These are phyloP conservation scores for Penicillium sp. DNA, from an alignment of 2,329 filamentous ascomycete genomes.

Conservation along the genomic window DNA sequence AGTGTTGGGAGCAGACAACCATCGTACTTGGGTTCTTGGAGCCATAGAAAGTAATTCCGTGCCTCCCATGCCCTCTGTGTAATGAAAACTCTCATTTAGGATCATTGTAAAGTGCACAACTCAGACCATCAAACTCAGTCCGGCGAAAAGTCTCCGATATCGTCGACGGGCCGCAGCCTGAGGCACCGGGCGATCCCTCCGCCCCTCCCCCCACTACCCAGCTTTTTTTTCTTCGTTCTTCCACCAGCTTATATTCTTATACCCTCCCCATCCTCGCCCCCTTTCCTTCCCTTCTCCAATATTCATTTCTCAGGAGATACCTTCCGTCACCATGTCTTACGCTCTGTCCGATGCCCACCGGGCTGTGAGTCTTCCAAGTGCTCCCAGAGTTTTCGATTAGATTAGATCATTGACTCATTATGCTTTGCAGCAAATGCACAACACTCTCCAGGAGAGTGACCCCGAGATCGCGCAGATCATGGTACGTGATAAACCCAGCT, in stretches of 20 bases:
- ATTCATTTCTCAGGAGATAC: neutral
- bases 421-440: slow-evolving; percentile 81
- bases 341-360: slow-evolving; percentile 64
- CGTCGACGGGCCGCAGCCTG: slow-evolving; percentile 12
- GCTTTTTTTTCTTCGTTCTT: slow-evolving; percentile 11
- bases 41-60: too few relatives aligned
- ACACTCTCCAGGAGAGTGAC: slow-evolving; percentile 84
- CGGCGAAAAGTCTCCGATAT: slow-evolving; percentile 21
- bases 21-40: slow-evolving; percentile 5
- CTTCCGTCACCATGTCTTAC: slow-evolving; percentile 51
- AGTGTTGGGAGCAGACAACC: slow-evolving; percentile 1
- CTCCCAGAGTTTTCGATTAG: slow-evolving; percentile 4
- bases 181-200: slow-evolving; percentile 20
- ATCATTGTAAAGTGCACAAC: too few relatives aligned
- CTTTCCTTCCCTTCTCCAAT: slow-evolving; percentile 5
- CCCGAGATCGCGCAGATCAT: slow-evolving; percentile 95
- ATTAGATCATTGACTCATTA: slow-evolving; percentile 35
- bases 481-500: slow-evolving; percentile 56
- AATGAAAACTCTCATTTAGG: too few relatives aligned
- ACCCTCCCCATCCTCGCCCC: slow-evolving; percentile 7
- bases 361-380: slow-evolving; percentile 51
- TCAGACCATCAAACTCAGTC: slow-evolving; percentile 8
- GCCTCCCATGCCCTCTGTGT: too few relatives aligned
- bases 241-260: slow-evolving; percentile 8
- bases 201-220: slow-evolving; percentile 21